A percentile compares a stretch with the other conserved stretches of the same genome.
Conservation (phyloP, 1,284 basidiomycete genomes). For the Boletellus sp. region DNA sequence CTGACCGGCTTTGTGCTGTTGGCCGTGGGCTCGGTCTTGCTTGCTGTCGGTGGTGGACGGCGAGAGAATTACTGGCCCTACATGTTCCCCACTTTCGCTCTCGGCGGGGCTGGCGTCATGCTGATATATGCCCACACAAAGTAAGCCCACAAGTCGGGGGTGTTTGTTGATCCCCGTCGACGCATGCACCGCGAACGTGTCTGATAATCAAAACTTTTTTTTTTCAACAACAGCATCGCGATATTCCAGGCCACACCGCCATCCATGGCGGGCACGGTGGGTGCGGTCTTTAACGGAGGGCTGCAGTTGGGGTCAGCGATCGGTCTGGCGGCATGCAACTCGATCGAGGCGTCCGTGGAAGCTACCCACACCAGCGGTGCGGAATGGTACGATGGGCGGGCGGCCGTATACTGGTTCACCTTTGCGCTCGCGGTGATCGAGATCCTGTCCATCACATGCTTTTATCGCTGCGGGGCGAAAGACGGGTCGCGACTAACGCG, state of each 20-base stretch:
- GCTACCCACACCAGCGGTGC: slow-evolving; percentile 13
- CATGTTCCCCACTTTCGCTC: slow-evolving; percentile 47
- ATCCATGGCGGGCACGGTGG: slow-evolving; percentile 49
- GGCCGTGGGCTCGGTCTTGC: slow-evolving; percentile 40
- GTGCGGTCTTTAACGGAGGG: slow-evolving; percentile 54
- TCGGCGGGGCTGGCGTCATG: slow-evolving; percentile 42
- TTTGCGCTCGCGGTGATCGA: slow-evolving; percentile 39
- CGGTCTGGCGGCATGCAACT: slow-evolving; percentile 43
- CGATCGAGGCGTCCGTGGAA: slow-evolving; percentile 48
- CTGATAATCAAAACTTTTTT: neutral
- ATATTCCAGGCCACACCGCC: slow-evolving; percentile 47
- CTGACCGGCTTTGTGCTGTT: slow-evolving; percentile 37
- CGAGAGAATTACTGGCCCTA: slow-evolving; percentile 44
- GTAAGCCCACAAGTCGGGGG: too few relatives aligned
- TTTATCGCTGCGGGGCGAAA: too few relatives aligned
- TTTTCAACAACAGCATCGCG: slow-evolving; percentile 44
- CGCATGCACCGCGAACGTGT: neutral
- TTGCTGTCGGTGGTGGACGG: slow-evolving; percentile 38
- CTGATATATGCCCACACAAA: slow-evolving; percentile 35
- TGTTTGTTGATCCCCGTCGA: neutral
- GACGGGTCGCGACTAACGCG: too few relatives aligned
- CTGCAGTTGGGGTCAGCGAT: slow-evolving; percentile 52
- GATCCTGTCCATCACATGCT: neutral
- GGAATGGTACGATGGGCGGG: slow-evolving; percentile 42
- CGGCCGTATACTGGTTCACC: slow-evolving; percentile 51